Evolutionary conservation across 768 basidiomycete genomes (phyloP), one percentile per base, ranked within the genome.

Genomic region (Suillus decipiens): DNA sequence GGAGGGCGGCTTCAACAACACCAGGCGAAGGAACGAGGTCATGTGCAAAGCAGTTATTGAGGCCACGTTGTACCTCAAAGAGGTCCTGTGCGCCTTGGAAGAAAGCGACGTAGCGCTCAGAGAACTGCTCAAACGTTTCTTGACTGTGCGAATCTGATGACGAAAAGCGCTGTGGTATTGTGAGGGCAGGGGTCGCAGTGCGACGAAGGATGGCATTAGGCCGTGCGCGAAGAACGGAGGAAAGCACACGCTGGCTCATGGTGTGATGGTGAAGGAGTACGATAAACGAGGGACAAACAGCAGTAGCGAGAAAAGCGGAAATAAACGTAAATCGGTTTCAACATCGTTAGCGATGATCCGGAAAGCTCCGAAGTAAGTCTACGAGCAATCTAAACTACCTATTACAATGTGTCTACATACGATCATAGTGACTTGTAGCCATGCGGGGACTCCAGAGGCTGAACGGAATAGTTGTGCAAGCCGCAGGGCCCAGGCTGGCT

Each of bases 1-100:
- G 86, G 65, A 96, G 80, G 33, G 94, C 94, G 66, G 93, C 91
- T 79, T 95, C 93, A 61, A 96, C 79, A 70, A 96, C 93, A 61
- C 81, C 75, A 33, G 93, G 85, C 1, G 92, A 86, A 5, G 95
- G 95, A 15, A 97, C 95, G 66, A 97, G 86, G 77, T 99, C 97
- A 77, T 99, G 96, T 2, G 97, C 93, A 76, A 99, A 99, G 82
- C 96, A 98, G 85, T 99, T 99, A 84, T 99, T 99, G 71, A 99
- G 82, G 43, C 97, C 97, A 58, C 97, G 93, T 80, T 99, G 96
- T 67, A 99, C 91, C 82, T 99, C 97, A 74, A 99, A 99, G 63
- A 98, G 85, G 80, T 99, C 97, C 73, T 95, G 88, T 56, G 94
- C 95, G 61, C 86, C 84, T 73, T 92, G 79, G 85, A 99, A 99